Evolutionary conservation across 495 filamentous ascomycete genomes (phyloP), one percentile per base, ranked within the genome.

Genomic region (Penicillium cinerascens): DNA sequence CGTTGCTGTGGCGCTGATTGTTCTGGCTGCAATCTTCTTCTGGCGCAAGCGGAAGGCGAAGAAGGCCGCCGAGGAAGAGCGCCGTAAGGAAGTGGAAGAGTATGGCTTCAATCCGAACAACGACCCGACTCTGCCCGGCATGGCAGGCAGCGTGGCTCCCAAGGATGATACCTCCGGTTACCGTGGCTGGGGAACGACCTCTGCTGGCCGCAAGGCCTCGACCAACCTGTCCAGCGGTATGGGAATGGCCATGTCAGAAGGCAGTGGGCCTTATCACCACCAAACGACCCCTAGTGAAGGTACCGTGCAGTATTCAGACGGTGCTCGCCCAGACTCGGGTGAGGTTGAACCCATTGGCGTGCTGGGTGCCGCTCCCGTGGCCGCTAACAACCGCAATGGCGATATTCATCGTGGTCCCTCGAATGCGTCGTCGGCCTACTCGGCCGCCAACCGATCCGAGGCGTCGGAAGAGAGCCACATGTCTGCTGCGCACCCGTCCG

Each of bases 351-450:
- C 84, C 13, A 72, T 89, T 56, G 87, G 82, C 25, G 87, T 86
- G 43, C 84, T 95, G 66, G 92, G 89, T 20, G 76, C 79, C 8
- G 82, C 68, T 25, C 89, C 90, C 0, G 69, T 76, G 4, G 81
- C 86, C 11, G 78, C 79, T 33, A 82, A 78, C 23, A 88, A 85
- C 69, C 78, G 82, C 38, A 70, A 70, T 21, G 73, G 66, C 17
- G 86, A 87, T 58, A 87, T 97, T 26, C 88, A 88, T 55, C 87
- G 93, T 35, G 93, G 93, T 2, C 87, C 92, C 13, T 96, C 91
- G 1, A 98, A 98, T 69, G 93, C 93, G 17, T 98, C 93, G 2
- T 97, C 93, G 1, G 90, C 89, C 9, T 98, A 98, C 68, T 97
- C 92, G 29, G 84, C 84, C 11, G 87, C 80, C 10, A 85, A 85